These are phyloP conservation scores for Podila epigama DNA, from an alignment of 192 early-diverging fungal species.

Conservation along the genomic window DNA sequence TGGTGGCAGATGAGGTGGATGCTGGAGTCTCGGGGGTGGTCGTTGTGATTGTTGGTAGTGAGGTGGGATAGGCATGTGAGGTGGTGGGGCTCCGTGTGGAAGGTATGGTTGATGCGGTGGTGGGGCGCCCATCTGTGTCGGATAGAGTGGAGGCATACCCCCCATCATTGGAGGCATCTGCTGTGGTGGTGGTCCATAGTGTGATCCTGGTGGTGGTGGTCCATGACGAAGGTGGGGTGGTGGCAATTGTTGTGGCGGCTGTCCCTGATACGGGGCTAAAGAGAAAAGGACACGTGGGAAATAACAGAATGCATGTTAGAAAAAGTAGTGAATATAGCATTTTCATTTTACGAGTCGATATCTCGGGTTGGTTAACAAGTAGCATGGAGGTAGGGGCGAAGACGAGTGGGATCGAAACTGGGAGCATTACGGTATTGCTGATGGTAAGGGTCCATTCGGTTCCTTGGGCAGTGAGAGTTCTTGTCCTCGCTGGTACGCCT, in stretches of 20 bases:
- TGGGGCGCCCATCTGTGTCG: background rate
- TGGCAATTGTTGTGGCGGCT: slow-evolving; percentile 1
- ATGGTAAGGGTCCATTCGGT: slow-evolving; percentile 35
- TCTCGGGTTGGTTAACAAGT: too few relatives aligned
- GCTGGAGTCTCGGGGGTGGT: slow-evolving; percentile 7
- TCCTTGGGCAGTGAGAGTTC: background rate
- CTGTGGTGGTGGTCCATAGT: slow-evolving; percentile 20
- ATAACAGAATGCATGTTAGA: background rate
- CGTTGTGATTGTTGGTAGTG: slow-evolving; percentile 3
- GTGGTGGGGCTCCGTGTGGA: slow-evolving; percentile 2
- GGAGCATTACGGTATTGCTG: slow-evolving; percentile 40
- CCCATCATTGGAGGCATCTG: slow-evolving; percentile 2
- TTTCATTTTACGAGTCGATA: too few relatives aligned
- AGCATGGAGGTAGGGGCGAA: background rate
- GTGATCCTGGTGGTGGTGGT: slow-evolving; percentile 12
- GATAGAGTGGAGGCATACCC: background rate
- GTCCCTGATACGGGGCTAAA: slow-evolving; percentile 19
- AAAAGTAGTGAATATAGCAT: too few relatives aligned
- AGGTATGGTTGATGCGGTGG: background rate
- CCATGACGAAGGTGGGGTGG: slow-evolving; percentile 29
- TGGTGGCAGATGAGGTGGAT: slow-evolving; percentile 7
- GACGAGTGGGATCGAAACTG: background rate
- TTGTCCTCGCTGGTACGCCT: background rate
- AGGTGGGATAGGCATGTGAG: slow-evolving; percentile 25
- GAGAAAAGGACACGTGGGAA: background rate